Evolutionary conservation across 805 yeast genomes (phyloP).

Genomic region (Metschnikowia gruessii): DNA sequence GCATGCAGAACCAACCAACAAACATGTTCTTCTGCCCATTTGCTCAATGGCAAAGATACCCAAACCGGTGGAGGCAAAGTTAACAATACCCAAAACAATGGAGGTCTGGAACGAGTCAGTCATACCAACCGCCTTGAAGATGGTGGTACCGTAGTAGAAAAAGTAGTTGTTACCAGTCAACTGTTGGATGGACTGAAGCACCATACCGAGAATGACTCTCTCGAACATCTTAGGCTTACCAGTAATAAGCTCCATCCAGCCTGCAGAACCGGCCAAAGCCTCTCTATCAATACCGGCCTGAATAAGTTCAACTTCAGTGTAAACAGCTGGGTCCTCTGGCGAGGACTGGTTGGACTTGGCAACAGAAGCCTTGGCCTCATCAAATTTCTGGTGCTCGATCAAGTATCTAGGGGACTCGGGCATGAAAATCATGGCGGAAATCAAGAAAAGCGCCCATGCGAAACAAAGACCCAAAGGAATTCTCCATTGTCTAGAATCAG

Average conservation of each 20-base stretch:
- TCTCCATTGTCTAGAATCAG: slow-evolving; percentile 61
- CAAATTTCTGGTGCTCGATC: slow-evolving; percentile 47
- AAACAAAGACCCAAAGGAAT: slow-evolving; percentile 55
- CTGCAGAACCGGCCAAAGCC: slow-evolving; percentile 58
- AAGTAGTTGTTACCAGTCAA: slow-evolving; percentile 61
- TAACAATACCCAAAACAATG: slow-evolving; percentile 51
- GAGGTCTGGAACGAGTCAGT: slow-evolving; percentile 55
- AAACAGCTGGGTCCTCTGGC: slow-evolving; percentile 52
- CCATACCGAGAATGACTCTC: slow-evolving; percentile 55
- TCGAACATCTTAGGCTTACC: slow-evolving; percentile 61
- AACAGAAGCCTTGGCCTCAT: slow-evolving; percentile 53
- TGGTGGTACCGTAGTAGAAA: slow-evolving; percentile 59
- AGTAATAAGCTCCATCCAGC: slow-evolving; percentile 60
- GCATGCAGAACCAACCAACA: slow-evolving; percentile 49
- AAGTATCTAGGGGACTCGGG: slow-evolving; percentile 72
- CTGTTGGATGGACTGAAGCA: slow-evolving; percentile 61
- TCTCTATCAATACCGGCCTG: slow-evolving; percentile 63
- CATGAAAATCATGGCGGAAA: slow-evolving; percentile 52
- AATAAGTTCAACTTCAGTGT: slow-evolving; percentile 51
- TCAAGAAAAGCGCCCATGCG: slow-evolving; percentile 47
- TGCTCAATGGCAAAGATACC: slow-evolving; percentile 50
- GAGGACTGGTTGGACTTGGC: slow-evolving; percentile 57
- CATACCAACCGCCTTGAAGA: slow-evolving; percentile 51
- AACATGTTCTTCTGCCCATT: slow-evolving; percentile 52
- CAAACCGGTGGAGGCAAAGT: slow-evolving; percentile 52